A percentile compares a stretch with the other conserved stretches of the same genome.
Conservation (phyloP, 495 filamentous ascomycete genomes). For the Aeminium ludgeri region DNA sequence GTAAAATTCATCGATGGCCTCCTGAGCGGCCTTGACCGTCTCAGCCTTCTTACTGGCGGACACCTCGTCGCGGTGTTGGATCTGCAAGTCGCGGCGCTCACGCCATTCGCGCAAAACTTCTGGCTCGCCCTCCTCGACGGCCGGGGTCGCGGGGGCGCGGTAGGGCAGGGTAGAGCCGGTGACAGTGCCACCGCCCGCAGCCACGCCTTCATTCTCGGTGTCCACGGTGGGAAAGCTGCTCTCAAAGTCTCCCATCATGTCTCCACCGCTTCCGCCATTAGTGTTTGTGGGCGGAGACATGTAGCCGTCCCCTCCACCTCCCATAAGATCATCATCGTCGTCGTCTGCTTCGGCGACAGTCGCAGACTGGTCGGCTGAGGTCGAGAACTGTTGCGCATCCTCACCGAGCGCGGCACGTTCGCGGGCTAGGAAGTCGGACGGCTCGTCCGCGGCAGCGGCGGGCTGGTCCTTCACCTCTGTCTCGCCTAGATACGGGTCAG, state of each 20-base stretch:
- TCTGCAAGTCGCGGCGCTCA: slow-evolving; percentile 60
- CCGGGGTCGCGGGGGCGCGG: slow-evolving; percentile 34
- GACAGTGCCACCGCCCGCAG: slow-evolving; percentile 74
- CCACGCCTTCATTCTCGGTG: slow-evolving; percentile 70
- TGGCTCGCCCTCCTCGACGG: slow-evolving; percentile 53
- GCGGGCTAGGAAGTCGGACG: slow-evolving; percentile 71
- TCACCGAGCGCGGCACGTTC: slow-evolving; percentile 81
- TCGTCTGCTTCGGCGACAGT: slow-evolving; percentile 42
- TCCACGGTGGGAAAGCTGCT: slow-evolving; percentile 75
- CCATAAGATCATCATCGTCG: slow-evolving; percentile 55
- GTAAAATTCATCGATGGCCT: slow-evolving; percentile 96
- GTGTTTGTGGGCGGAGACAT: slow-evolving; percentile 6
- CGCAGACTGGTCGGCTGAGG: slow-evolving; percentile 50
- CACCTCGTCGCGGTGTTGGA: slow-evolving; percentile 60
- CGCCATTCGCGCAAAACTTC: slow-evolving; percentile 87
- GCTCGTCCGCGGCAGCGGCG: slow-evolving; percentile 27
- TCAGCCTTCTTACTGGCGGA: slow-evolving; percentile 60
- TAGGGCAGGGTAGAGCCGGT: slow-evolving; percentile 57
- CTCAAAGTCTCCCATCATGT: slow-evolving; percentile 60
- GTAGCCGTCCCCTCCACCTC: slow-evolving; percentile 32
- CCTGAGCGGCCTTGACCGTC: slow-evolving; percentile 68
- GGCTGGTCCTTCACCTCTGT: slow-evolving; percentile 32
- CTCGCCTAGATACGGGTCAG: slow-evolving; percentile 32
- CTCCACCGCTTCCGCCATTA: slow-evolving; percentile 25
- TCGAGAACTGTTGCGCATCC: slow-evolving; percentile 79